Base-by-base conservation (phyloP, 768 basidiomycete genomes). In the Tricholoma sp. region DNA sequence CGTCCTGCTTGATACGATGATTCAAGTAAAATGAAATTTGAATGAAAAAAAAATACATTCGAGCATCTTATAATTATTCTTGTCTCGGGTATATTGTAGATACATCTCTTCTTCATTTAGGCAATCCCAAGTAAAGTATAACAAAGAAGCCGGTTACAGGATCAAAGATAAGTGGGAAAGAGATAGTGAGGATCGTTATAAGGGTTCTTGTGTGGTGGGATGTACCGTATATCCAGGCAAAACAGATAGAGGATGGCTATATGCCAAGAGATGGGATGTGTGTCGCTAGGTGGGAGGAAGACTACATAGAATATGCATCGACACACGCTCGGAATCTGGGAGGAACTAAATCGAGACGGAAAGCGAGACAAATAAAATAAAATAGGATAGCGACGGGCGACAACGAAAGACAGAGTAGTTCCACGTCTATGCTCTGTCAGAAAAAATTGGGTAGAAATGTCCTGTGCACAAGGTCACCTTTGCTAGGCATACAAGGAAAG, bases 391-490 rank as follows among this genome's bases (percentile, higher is more conserved):
- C 59, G 12, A 53, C 34, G 47, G 31, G 47, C 18, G 45, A 59
- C 36, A 24, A 60, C 49, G 50, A 52, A 56, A 59, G 53, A 24
- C 32, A 51, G 56, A 57, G 52, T 57, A 55, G 59, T 64, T 37
- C 49, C 54, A 64, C 52, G 62, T 8, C 50, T 57, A 51, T 56
- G 57, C 44, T 20, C 18, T 31, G 50, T 77, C 71, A 85, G 65
- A 88, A 80, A 61, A 86, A 72, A 68, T 75, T 83, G n/a, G 86
- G 86, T 29, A 86, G 63, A 62, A 81, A 80, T 20, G 83, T 76
- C 59, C 82, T 84, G 62, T 49, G 33, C 36, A 52, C 41, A 32
- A 42, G 13, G 52, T 61, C 37, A 52, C 52, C 61, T 42, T 54
- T 37, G 29, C 24, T 11, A 45, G n/a, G 37, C 36, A 3, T 36